Base-by-base conservation (phyloP, 2,329 filamentous ascomycete species). In the Aaosphaeria pasadenensis region DNA sequence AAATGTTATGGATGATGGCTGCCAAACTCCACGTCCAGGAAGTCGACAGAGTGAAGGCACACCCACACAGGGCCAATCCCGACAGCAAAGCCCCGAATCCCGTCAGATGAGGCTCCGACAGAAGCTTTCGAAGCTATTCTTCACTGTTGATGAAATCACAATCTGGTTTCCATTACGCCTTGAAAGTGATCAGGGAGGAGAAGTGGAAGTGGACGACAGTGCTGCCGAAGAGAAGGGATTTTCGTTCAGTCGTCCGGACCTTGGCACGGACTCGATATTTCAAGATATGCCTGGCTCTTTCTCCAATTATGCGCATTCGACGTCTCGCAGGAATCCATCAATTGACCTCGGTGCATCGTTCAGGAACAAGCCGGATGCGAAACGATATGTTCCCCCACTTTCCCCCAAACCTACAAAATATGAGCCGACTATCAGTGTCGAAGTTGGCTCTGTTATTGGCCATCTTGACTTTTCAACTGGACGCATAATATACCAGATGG, bases 251-350 rank as follows among this genome's bases (percentile, higher is more conserved):
- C 53, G 62, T 11, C 53, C 66, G 6, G 64, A 63, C 29, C 45
- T 71, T 6, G 67, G 56, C 5, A 61, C 67, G 45, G 65, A 69
- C 44, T 71, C 69, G 0, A 66, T 69, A 28, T 69, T 69, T 47
- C 67, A 67, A 43, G 63, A 70, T 24, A 71, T 76, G 60, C 75
- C 75, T 13, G 75, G 75, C 0, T 70, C 74, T 0, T 78, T 77
- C 53, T 77, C 75, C 0, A 66, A 70, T 28, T 77, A 78, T 53
- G 74, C 74, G 2, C 70, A 76, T 39, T 63, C 70, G 30, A 63
- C 67, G 7, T 55, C 64, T 7, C 60, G 64, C 42, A 59, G 56
- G 11, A 61, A 58, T 45, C 46, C 47, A 40, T 59, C 61, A 1
- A 38, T 57, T 43, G 60, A 62, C n/a, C 24, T 48, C 6, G 13